Evolutionary conservation across 108 stramenopile genomes (phyloP), one percentile per base, ranked within the genome.

Genomic region (Poteriospumella lacustris): DNA sequence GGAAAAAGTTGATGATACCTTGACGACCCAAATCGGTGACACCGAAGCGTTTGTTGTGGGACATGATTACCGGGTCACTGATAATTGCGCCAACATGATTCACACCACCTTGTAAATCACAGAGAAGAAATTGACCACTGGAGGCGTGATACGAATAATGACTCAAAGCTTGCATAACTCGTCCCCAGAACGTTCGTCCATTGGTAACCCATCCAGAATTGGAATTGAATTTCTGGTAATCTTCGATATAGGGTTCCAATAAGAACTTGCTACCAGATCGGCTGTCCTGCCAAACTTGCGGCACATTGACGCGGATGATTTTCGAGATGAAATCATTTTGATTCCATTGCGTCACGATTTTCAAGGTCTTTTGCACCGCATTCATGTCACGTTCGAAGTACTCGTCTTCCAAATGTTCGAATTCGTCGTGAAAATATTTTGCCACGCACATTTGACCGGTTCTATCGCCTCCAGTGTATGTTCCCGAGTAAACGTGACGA

Each of bases 161-260:
- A 15, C 68, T 67, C 2, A 88, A 60, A 5, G 85, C 88, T 62
- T 88, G 88, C 82, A 84, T 83, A 29, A 85, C 85, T 19, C 81
- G 58, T 42, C 79, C 43, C 85, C 85, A 86, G 1, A 80, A 76
- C 29, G 69, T 44, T 68, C 15, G 19, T 1, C 39, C 33, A 34
- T 78, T 76, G 38, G 82, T 85, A 24, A 76, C 39, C 83, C 85
- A 86, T 24, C 85, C 88, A 47, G 73, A 76, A 52, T 88, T 88
- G 3, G 79, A 82, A 64, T 88, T 88, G 82, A 88, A 86, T 58
- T 88, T 88, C 70, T 86, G 72, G 41, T 82, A 88, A 47, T 86
- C 76, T 26, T 44, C 9, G 56, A 87, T 87, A 79, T 76, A 85
- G 1, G 81, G 85, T 42, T 86, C 86, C 58, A 83, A 79, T 3